phyloP scores from a whole-genome alignment of 1,139 yeast genomes.

The Pichia cactophila region DNA sequence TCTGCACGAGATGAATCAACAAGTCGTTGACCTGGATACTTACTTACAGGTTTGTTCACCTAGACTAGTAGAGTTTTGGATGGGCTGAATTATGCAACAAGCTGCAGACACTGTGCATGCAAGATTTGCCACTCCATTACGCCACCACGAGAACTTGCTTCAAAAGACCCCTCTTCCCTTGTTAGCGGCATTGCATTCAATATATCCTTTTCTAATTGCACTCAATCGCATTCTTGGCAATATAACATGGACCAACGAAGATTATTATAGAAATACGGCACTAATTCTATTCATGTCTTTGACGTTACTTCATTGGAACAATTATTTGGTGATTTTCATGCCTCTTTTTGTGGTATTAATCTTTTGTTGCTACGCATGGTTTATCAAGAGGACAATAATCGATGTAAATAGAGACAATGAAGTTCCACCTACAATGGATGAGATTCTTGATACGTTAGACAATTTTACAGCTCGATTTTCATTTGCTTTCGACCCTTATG shows the following conservation, averaged over 20 bases:
- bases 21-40: no score
- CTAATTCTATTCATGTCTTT: conserved; percentile 35
- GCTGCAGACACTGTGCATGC: conserved; percentile 1
- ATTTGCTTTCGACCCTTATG: conserved; percentile 1
- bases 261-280: conserved; percentile 43
- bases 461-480: conserved; percentile 39
- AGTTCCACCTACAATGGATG: conserved; percentile 45
- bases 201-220: conserved; percentile 42
- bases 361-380: conserved; percentile 41
- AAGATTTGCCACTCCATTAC: conserved; percentile 8
- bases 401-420: conserved; percentile 22
- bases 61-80: neutral
- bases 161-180: conserved; percentile 38
- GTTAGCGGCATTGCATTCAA: conserved; percentile 39
- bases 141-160: conserved; percentile 9
- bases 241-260: conserved; percentile 50
- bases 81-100: neutral
- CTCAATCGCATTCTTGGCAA: conserved; percentile 38
- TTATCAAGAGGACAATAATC: conserved; percentile 35
- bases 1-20: no score
- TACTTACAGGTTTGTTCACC: no score
- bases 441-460: conserved; percentile 43
- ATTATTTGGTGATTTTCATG: conserved; percentile 31
- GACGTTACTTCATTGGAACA: conserved; percentile 40
- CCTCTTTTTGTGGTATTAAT: conserved; percentile 34